Evolutionary conservation across 192 early-diverging fungal genomes (phyloP).

Genomic region (Chytriomyces sp.): DNA sequence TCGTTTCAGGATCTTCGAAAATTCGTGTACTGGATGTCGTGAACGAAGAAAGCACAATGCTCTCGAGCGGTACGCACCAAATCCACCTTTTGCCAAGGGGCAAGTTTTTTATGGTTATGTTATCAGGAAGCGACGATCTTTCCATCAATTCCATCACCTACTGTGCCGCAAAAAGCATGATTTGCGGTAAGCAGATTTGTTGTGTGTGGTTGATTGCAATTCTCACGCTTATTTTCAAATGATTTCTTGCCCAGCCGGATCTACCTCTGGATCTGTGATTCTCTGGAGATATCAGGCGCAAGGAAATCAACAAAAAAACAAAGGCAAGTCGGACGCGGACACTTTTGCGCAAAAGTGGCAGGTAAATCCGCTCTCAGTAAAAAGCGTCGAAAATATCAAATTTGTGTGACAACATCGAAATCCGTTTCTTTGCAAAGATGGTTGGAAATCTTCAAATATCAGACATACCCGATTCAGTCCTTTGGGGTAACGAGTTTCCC

Average conservation of each 20-base stretch:
- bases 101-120: background rate
- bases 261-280: slow-evolving; percentile 9
- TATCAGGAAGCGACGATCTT: slow-evolving; percentile 14
- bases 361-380: slow-evolving; percentile 27
- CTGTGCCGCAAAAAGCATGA: slow-evolving; percentile 18
- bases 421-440: background rate
- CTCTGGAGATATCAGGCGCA: slow-evolving; percentile 21
- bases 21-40: slow-evolving; percentile 52
- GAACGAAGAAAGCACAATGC: slow-evolving; percentile 54
- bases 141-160: slow-evolving; percentile 20
- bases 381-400: background rate
- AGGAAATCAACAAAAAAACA: background rate
- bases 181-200: slow-evolving; percentile 6
- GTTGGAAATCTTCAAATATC: background rate
- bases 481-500: slow-evolving; percentile 3
- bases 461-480: slow-evolving; percentile 8
- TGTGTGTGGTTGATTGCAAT: background rate
- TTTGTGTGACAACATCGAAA: background rate
- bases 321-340: slow-evolving; percentile 11
- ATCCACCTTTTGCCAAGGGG: background rate
- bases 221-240: background rate
- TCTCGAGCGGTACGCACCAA: slow-evolving; percentile 10
- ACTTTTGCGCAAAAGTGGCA: slow-evolving; percentile 25
- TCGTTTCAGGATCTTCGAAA: slow-evolving; percentile 37
- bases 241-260: slow-evolving; percentile 5